Evolutionary conservation across 495 filamentous ascomycete species (phyloP).

Genomic region (Daldinia decipiens): DNA sequence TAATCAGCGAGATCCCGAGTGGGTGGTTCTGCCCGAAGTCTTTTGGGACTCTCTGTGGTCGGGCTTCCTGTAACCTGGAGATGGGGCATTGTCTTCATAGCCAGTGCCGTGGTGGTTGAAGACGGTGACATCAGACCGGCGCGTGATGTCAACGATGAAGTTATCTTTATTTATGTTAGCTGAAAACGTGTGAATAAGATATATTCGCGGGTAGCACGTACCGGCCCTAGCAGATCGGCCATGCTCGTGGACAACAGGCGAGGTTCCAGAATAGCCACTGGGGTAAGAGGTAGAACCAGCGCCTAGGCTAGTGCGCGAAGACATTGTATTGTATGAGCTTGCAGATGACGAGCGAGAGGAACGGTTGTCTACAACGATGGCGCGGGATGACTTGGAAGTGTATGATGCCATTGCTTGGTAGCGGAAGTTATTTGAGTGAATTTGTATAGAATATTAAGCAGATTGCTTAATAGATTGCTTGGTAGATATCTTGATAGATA

Average conservation of each 20-base stretch:
- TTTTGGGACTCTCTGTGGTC: not conserved
- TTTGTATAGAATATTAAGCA: not conserved
- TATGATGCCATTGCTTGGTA: slow-evolving; percentile 14
- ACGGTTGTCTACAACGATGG: slow-evolving; percentile 17
- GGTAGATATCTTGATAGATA: not conserved
- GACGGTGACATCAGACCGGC: slow-evolving; percentile 19
- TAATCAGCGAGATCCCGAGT: slow-evolving; percentile 4
- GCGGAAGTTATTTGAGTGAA: slow-evolving; percentile 1
- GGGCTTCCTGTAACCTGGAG: slow-evolving; percentile 8
- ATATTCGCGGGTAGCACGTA: slow-evolving; percentile 8
- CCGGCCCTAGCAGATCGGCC: slow-evolving; percentile 16
- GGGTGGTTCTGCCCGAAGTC: not conserved
- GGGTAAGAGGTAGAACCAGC: slow-evolving; percentile 18
- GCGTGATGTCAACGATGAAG: slow-evolving; percentile 14
- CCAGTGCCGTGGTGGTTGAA: slow-evolving; percentile 22
- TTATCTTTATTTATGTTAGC: slow-evolving; percentile 27
- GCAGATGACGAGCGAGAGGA: slow-evolving; percentile 4
- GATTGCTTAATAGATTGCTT: not conserved
- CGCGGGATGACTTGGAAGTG: slow-evolving; percentile 5
- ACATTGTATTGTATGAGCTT: slow-evolving; percentile 27
- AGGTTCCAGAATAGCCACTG: not conserved
- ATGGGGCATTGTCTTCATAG: slow-evolving; percentile 22
- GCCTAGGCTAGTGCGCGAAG: slow-evolving; percentile 8
- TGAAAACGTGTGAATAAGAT: not conserved
- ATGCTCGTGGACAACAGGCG: slow-evolving; percentile 5